Percentiles rank a stretch among this genome's conserved stretches.
Evolutionary conservation across 306 rosid species (phyloP).

Genomic region (Pterocarpus macrocarpus): DNA sequence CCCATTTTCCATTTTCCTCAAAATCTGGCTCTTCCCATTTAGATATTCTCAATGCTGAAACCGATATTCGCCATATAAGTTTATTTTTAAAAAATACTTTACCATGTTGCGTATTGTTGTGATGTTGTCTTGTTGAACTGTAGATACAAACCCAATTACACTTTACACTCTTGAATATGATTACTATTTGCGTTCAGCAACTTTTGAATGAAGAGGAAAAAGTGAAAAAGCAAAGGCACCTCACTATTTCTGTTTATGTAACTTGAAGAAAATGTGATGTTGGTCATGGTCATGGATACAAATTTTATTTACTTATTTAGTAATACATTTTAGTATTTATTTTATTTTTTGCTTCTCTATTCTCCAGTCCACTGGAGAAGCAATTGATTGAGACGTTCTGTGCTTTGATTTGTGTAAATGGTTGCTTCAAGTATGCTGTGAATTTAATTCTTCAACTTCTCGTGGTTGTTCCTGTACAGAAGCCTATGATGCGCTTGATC

Average conservation of each 20-base stretch:
- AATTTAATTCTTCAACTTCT: conserved; percentile 25
- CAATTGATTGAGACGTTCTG: background rate
- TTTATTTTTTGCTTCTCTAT: background rate
- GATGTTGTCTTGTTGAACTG: conserved; percentile 1
- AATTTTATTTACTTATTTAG: background rate
- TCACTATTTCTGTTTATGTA: conserved; percentile 4
- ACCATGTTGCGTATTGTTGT: conserved; percentile 4
- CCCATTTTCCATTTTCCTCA: background rate
- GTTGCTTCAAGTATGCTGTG: background rate
- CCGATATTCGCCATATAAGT: background rate
- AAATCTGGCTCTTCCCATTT: background rate
- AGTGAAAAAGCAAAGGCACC: background rate
- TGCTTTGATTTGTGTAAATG: conserved; percentile 6
- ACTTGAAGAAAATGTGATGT: conserved; percentile 16
- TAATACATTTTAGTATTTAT: background rate
- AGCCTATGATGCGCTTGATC: conserved; percentile 88
- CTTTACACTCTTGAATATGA: background rate
- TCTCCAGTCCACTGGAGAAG: background rate
- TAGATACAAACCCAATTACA: background rate
- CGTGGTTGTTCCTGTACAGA: conserved; percentile 55
- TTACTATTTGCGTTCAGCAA: background rate
- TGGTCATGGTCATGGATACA: conserved; percentile 10
- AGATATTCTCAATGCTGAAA: background rate
- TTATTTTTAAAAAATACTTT: background rate
- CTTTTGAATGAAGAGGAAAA: conserved; percentile 3